Base-by-base conservation (phyloP, 441 rosid species). In the Arabidopsis hybrid region DNA sequence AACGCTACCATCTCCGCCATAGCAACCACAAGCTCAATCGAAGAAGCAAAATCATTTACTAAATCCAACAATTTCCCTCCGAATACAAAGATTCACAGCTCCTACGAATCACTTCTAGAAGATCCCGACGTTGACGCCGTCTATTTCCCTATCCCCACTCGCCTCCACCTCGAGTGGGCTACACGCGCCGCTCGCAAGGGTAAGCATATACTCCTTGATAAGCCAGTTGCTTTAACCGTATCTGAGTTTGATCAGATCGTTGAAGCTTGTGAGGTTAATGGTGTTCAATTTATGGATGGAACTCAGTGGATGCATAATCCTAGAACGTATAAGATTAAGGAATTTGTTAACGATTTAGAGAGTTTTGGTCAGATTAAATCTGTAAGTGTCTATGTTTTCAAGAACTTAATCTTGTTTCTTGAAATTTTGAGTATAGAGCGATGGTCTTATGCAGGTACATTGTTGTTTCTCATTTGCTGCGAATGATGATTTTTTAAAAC, bases 231-330 rank as follows among this genome's bases (percentile, higher is more conserved):
- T 6, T 7, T 85, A 7, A 83, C 77, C 66, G 86, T 75, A 2
- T 75, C 47, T 2, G 91, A 90, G 68, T 84, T 93, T 21, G 95
- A 89, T 42, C 46, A 55, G 77, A 90, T 93, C 42, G 16, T 75
- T 43, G 80, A 67, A 65, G 92, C 89, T 17, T 91, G 97, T 53
- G 92, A 83, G 7, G 82, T 78, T 58, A 85, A 85, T 43, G 89
- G 83, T 18, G 81, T 93, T 32, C 97, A 90, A 86, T 60, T 87
- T 70, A 87, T 91, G 97, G 97, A 93, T 70, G 95, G 92, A 5
- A 86, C 96, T 43, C 88, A 87, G 93, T 90, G 95, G 98, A 62
- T 93, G 78, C 96, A 93, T 45, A 67, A 90, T 76, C 92, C 93
- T 11, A 77, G 96, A 68, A 86, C 91, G 10, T 69, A 71, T 4